A percentile compares a stretch with the other conserved stretches of the same genome.
phyloP scores from a whole-genome alignment of 2,329 filamentous ascomycete species.

The Colletotrichum caudatum region DNA sequence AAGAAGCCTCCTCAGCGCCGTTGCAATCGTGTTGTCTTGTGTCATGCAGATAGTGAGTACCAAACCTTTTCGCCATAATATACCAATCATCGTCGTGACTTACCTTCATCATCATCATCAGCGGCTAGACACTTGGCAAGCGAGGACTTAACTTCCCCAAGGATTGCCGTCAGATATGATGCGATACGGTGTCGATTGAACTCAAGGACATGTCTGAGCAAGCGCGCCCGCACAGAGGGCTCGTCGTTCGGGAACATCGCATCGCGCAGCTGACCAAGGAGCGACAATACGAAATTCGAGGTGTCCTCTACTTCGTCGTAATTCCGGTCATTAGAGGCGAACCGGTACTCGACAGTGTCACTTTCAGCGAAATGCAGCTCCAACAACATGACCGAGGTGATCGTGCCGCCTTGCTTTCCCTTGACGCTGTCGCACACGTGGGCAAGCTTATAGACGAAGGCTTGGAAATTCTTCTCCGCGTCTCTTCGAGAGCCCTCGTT shows the following conservation, averaged over 20 bases:
- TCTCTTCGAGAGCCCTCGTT: neutral
- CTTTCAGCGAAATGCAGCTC: slow-evolving; percentile 35
- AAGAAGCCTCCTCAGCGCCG: neutral
- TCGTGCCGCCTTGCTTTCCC: slow-evolving; percentile 45
- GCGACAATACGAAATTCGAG: neutral
- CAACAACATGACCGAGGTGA: slow-evolving; percentile 49
- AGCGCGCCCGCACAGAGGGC: neutral
- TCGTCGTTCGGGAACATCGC: neutral
- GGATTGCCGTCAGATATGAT: neutral
- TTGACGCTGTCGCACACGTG: slow-evolving; percentile 48
- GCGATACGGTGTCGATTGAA: slow-evolving; percentile 1
- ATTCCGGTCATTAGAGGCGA: slow-evolving; percentile 48
- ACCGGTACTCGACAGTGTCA: slow-evolving; percentile 46
- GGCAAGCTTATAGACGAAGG: slow-evolving; percentile 48
- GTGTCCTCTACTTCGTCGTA: neutral
- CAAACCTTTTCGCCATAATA: too few species aligned
- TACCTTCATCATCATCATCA: neutral
- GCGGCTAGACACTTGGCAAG: neutral
- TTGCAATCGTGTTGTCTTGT: neutral
- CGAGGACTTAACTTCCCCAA: neutral
- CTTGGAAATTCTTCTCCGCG: slow-evolving; percentile 45
- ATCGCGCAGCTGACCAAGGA: neutral
- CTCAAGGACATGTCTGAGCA: neutral
- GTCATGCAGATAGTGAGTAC: neutral
- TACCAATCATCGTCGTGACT: neutral